Evolutionary conservation across 2,329 filamentous ascomycete species (phyloP), one percentile per base, ranked within the genome.

Genomic region (Epichloe hybrida): DNA sequence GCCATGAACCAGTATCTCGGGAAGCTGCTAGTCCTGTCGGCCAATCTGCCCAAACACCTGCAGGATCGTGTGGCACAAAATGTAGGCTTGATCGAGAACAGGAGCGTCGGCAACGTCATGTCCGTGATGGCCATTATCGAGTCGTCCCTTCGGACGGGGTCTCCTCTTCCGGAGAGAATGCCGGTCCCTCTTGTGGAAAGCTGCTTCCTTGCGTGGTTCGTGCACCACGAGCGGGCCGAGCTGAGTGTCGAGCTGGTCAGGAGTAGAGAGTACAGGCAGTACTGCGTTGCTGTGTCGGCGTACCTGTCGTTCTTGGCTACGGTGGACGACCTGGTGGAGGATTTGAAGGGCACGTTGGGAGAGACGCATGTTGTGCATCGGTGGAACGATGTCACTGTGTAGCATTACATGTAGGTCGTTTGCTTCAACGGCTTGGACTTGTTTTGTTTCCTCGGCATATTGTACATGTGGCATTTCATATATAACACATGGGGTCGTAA

Each of bases 51-150:
- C 0, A 57, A 60, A 2, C 56, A 67, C 1, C 62, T 73, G 2
- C 72, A 72, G 41, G 55, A 59, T 2, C 66, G 70, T 0, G 62
- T 77, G 0, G 60, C 64, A 0, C 61, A 55, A 0, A 58, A 62
- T 0, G 62, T 63, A 0, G 72, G 73, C 1, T 58, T 74, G 1
- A 56, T 69, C 0, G 68, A 73, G 34, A 67, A 74, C 15, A 60
- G 62, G 1, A 62, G 62, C n/a, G 69, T 77, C 9, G 72, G 69
- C 3, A 73, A 75, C 31, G 55, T 74, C 48, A 77, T 76, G 74
- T 71, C 71, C 1, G 71, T 76, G 2, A 56, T 77, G 1, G 63
- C 61, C 1, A 66, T 76, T 3, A 58, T 73, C 6, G 71, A 74
- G 46, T 72, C 75, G 47, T 61, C 71, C 2, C 57, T 77, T 13